phyloP scores from a whole-genome alignment of 106 monocot species.

The Dioscorea zingiberensis region DNA sequence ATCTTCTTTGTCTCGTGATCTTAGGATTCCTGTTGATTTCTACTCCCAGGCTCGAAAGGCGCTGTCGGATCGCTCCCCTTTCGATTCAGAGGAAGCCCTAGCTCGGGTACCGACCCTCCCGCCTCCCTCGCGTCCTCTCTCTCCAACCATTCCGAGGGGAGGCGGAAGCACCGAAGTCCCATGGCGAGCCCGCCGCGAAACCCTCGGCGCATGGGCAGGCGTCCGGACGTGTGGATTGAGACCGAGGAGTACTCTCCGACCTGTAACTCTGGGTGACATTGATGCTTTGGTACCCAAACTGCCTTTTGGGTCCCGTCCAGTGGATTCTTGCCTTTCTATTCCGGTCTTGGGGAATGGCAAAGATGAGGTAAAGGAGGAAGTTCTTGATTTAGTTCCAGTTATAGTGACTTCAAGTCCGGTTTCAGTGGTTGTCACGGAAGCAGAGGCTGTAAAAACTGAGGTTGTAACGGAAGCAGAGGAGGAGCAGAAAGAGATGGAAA shows the following conservation, averaged over 20 bases:
- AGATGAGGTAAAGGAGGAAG: conserved; percentile 1
- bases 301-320: neutral
- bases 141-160: conserved; percentile 28
- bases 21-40: conserved; percentile 22
- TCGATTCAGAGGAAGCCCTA: conserved; percentile 43
- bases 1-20: conserved; percentile 8
- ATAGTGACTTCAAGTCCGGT: conserved; percentile 12
- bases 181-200: conserved; percentile 22
- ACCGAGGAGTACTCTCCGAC: conserved; percentile 77
- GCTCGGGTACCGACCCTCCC: conserved; percentile 47
- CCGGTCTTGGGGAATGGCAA: conserved; percentile 16
- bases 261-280: conserved; percentile 48
- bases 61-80: conserved; percentile 57
- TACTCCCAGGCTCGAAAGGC: conserved; percentile 73
- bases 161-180: conserved; percentile 58
- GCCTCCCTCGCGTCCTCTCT: conserved; percentile 28
- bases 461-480: conserved; percentile 1
- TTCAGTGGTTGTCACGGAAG: neutral
- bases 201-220: neutral
- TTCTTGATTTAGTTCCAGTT: neutral
- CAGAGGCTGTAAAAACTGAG: neutral
- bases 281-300: conserved; percentile 29
- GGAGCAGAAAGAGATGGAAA: conserved; percentile 7
- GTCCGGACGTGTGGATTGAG: conserved; percentile 43
- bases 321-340: conserved; percentile 44